Percentiles rank a stretch among this genome's conserved stretches.
phyloP scores from a whole-genome alignment of 2,329 filamentous ascomycete species.

The Aspergillus caelatus region DNA sequence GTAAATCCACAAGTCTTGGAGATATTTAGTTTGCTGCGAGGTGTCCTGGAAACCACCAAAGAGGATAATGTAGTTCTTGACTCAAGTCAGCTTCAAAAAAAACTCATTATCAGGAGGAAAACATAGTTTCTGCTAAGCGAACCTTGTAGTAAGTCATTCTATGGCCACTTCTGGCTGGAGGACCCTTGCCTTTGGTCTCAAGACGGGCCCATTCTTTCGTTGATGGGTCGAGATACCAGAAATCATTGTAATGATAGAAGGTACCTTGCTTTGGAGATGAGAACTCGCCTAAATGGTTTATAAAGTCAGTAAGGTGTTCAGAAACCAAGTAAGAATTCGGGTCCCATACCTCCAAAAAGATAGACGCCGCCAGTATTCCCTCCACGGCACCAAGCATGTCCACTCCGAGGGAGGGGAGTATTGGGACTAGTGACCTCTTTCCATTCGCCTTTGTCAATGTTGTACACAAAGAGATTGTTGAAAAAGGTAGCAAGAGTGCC shows the following conservation, averaged over 20 bases:
- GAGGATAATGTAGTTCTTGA: conserved; percentile 81
- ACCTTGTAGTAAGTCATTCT: conserved; percentile 93
- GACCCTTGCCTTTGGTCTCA: conserved; percentile 72
- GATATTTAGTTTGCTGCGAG: conserved; percentile 89
- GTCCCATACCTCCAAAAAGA: conserved; percentile 72
- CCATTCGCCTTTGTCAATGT: conserved; percentile 88
- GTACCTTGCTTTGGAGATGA: conserved; percentile 95
- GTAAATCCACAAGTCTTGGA: conserved; percentile 93
- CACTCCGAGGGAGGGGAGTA: conserved; percentile 83
- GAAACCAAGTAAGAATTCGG: neutral
- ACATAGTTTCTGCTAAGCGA: neutral
- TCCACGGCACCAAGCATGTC: conserved; percentile 92
- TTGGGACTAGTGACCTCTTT: conserved; percentile 88
- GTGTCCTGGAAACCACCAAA: conserved; percentile 98
- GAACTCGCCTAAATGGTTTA: conserved; percentile 68
- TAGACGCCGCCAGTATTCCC: conserved; percentile 85
- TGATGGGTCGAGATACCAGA: conserved; percentile 86
- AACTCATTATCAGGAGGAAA: neutral
- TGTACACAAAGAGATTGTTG: conserved; percentile 68
- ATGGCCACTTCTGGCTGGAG: conserved; percentile 85
- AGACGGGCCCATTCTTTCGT: conserved; percentile 89
- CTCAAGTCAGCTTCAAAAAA: conserved; percentile 6
- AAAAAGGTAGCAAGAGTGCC: conserved; percentile 77
- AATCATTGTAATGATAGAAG: conserved; percentile 99
- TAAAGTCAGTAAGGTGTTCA: neutral